Base-by-base conservation (phyloP, 306 rosid genomes). In the Abrus pulchellus region DNA sequence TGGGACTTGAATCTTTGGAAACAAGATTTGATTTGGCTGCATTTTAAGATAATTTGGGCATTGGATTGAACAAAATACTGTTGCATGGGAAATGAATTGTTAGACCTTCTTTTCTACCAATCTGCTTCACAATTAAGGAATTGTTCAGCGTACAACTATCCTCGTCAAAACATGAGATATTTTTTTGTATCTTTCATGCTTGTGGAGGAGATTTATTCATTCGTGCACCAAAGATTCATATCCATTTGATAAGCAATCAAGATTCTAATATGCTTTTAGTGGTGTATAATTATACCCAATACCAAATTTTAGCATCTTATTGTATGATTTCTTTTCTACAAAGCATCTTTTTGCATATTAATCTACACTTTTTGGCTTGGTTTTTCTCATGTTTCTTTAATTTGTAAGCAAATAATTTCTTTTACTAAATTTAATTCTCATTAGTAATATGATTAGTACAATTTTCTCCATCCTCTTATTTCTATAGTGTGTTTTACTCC, bases 1-100 rank as follows among this genome's bases (percentile, higher is more conserved):
- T 53, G 20, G 72, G 70, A 65, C 27, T 13, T 48, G 34, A 82
- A 82, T 86, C 87, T 86, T 83, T 48, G 56, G 20, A 11, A 57
- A 44, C 36, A 81, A 81, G 78, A 27, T 72, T 78, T 45, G 67
- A 32, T 68, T 75, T 67, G 14, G 76, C 66, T 80, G 64, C 73
- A 82, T 79, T 82, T 74, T 4, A 76, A 73, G 67, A 74, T 43
- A 50, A 43, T 8, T 20, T 71, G 72, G 50, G 30, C 67, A 36
- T 68, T 28, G 75, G 61, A 44, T 55, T 64, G 61, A 73, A 74
- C 45, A 2, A 81, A 78, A 41, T 3, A 40, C 62, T 60, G 28
- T 47, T 69, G 55, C 20, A 28, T 32, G 85, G 50, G 82, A 82
- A 67, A 38, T 75, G 27, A 36, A 64, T 38, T 13, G 44, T 27